Conservation (phyloP, 2,329 filamentous ascomycete species). For the Diaporthe vexans region DNA sequence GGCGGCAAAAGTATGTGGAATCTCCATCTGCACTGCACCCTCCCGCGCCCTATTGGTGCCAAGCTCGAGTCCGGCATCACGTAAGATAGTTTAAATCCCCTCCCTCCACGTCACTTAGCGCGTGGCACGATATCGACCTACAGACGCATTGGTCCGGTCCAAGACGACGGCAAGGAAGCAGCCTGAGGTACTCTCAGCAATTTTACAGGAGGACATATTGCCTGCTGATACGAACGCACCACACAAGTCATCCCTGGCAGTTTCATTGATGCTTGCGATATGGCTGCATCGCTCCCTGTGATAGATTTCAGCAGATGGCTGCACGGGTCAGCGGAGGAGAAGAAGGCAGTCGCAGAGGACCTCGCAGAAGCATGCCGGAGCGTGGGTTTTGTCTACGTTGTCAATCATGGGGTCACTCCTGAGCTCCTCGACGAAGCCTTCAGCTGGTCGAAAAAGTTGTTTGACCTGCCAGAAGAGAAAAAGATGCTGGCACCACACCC, state of each 20-base stretch:
- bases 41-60: conserved; percentile 30
- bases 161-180: background rate
- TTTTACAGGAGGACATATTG: background rate
- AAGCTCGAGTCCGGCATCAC: conserved; percentile 22
- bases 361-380: conserved; percentile 49
- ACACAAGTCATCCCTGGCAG: background rate
- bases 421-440: conserved; percentile 51
- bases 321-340: conserved; percentile 31
- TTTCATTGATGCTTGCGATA: background rate
- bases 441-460: conserved; percentile 51
- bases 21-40: background rate
- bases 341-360: conserved; percentile 27
- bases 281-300: conserved; percentile 34
- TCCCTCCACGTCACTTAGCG: background rate
- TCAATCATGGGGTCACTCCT: conserved; percentile 53
- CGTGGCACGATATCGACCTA: background rate
- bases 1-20: conserved; percentile 8
- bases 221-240: background rate
- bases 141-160: background rate
- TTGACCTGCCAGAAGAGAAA: conserved; percentile 49
- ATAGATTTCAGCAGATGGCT: conserved; percentile 42
- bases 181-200: background rate
- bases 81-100: conserved; percentile 9
- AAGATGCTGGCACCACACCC: conserved; percentile 55
- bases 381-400: conserved; percentile 52